Percentiles rank a stretch among this genome's conserved stretches.
Evolutionary conservation across 495 filamentous ascomycete species (phyloP).

Genomic region (Pseudevernia furfuracea): DNA sequence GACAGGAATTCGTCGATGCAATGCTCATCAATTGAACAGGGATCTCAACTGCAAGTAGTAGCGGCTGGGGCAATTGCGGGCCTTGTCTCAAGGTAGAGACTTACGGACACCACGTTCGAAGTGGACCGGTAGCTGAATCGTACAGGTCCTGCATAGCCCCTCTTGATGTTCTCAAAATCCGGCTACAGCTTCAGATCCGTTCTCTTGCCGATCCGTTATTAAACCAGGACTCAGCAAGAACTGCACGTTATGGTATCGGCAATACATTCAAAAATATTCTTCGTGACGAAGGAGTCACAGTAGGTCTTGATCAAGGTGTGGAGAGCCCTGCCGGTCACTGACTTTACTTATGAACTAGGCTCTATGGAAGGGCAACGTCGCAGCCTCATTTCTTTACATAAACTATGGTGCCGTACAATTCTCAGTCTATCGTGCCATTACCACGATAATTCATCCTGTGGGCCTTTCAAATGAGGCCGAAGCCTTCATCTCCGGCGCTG

Average conservation of each 20-base stretch:
- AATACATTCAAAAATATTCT: slow-evolving; percentile 70
- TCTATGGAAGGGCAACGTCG: slow-evolving; percentile 97
- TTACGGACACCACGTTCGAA: not conserved
- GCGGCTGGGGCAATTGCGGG: slow-evolving; percentile 81
- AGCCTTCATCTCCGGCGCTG: slow-evolving; percentile 72
- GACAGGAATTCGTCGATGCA: not conserved
- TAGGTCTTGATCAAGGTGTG: slow-evolving; percentile 28
- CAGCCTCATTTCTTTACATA: slow-evolving; percentile 89
- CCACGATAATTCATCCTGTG: slow-evolving; percentile 49
- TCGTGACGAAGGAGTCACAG: slow-evolving; percentile 66
- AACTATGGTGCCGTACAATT: slow-evolving; percentile 86
- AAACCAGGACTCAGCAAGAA: slow-evolving; percentile 45
- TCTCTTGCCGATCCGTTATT: slow-evolving; percentile 62
- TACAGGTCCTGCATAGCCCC: slow-evolving; percentile 79
- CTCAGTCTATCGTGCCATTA: slow-evolving; percentile 71
- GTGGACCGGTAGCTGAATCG: not conserved
- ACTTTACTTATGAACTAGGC: slow-evolving; percentile 39
- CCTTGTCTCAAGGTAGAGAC: slow-evolving; percentile 66
- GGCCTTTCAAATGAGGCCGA: slow-evolving; percentile 50
- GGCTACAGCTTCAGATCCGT: slow-evolving; percentile 83
- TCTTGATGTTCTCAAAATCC: slow-evolving; percentile 93
- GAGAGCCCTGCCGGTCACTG: not conserved
- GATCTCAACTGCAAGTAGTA: slow-evolving; percentile 73
- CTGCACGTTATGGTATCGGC: slow-evolving; percentile 71
- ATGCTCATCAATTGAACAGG: slow-evolving; percentile 40